Conservation (phyloP, 176 grass and related monocot genomes). For the Stipa capillata region DNA sequence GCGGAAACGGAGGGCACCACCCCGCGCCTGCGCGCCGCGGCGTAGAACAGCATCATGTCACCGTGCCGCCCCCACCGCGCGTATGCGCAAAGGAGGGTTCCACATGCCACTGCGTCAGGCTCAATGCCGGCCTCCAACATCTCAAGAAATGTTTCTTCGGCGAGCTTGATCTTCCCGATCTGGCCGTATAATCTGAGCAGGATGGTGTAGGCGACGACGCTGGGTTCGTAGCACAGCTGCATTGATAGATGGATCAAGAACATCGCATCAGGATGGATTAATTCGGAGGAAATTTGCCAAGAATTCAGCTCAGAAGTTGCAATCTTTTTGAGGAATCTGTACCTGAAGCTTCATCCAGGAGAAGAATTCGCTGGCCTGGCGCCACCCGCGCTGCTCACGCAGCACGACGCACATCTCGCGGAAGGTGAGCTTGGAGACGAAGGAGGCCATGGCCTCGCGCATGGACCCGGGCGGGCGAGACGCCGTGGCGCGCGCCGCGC, state of each 20-base stretch:
- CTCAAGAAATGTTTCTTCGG: conserved; percentile 81
- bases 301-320: background rate
- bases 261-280: background rate
- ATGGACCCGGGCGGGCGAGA: conserved; percentile 44
- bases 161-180: conserved; percentile 68
- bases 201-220: conserved; percentile 82
- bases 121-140: conserved; percentile 79
- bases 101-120: conserved; percentile 84
- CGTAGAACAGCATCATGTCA: conserved; percentile 87
- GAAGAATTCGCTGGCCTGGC: conserved; percentile 86
- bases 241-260: background rate
- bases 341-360: conserved; percentile 93
- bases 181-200: conserved; percentile 61
- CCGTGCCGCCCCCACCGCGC: conserved; percentile 68
- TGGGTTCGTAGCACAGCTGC: conserved; percentile 88
- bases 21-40: conserved; percentile 40
- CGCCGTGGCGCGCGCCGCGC: conserved; percentile 53
- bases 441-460: conserved; percentile 70
- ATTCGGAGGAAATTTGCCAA: background rate
- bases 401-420: conserved; percentile 96
- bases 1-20: conserved; percentile 54
- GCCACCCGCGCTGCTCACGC: conserved; percentile 76
- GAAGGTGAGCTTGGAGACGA: conserved; percentile 83
- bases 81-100: conserved; percentile 83
- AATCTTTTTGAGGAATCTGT: background rate